Base-by-base conservation (phyloP, 2,329 filamentous ascomycete genomes). In the Fusarium nelsonii region DNA sequence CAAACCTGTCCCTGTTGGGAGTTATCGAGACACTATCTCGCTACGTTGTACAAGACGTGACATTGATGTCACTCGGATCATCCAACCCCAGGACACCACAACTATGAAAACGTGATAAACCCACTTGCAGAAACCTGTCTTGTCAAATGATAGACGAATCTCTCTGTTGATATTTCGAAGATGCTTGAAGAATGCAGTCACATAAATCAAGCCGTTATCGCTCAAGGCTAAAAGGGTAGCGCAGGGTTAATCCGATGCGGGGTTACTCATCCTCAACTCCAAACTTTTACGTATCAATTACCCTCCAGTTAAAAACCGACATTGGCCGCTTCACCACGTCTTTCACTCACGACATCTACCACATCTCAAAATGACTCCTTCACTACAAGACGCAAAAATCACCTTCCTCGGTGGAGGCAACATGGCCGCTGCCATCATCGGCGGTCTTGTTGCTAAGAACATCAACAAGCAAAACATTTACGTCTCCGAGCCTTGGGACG, bases 341-440 rank as follows among this genome's bases (percentile, higher is more conserved):
- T 15, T 26, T n/a, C 18, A 8, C 2, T n/a, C 16, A 16, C 26
- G 16, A 9, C 20, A 50, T 20, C 14, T 34, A 37, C 32, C 20
- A 18, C 14, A 28, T 15, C 33, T 34, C 46, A 64, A 34, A 39
- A 77, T 77, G 75, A 67, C 75, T 41, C 63, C 73, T 26, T 64
- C 64, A 23, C 75, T 80, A 51, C 50, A 76, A 58, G 68, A 73
- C 33, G 76, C 77, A 58, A 78, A 78, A 59, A 72, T 81, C 61
- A 74, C 73, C 72, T 81, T 81, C 64, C 76, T 81, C 48, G 82
- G 82, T 61, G 84, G 84, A 65, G 84, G 84, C 70, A 85, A 85
- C 78, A 85, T 85, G 84, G 83, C 82, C 60, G 79, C 79, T 55
- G 84, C 84, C 79, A 85, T 85, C 70, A 84, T 85, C 66, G 80